Evolutionary conservation across 1,139 yeast genomes (phyloP), one percentile per base, ranked within the genome.

Genomic region (Cylindricascospora bacillispora): DNA sequence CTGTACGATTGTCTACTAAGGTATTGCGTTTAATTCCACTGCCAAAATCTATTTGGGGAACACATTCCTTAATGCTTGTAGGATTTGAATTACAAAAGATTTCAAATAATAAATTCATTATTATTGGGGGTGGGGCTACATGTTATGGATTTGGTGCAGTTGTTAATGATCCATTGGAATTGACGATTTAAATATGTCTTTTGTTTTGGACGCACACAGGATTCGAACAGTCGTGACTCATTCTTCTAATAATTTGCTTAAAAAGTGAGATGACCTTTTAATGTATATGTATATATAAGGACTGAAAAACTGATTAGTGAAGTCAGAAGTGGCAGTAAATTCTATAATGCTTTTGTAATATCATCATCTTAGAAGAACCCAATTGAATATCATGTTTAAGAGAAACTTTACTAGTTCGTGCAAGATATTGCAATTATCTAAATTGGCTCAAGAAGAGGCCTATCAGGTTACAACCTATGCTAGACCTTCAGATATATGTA

Each of bases 101-200:
- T 10, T 35, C 41, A 1, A 11, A 19, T 5, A 44, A 43, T 5
- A 40, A 42, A 4, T 39, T 61, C 5, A 28, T 54, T 2, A 44
- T 72, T 4, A 42, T 72, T 23, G 81, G 80, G 4, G 93, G 93
- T 4, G 93, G 93, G 2, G 86, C 79, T 1, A 83, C 80, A 2
- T 81, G 93, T 49, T 81, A 78, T 45, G 79, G 89, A 1, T 81
- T 80, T 57, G 93, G 93, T 0, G 70, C 83, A 17, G 69, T 64
- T 27, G 76, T 76, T 65, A 77, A 73, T 37, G 52, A 21, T 4
- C 22, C 22, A 24, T 26, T 13, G n/a, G n/a, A 19, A 26, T 13
- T 32, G 30, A 27, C 30, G 20, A 35, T 31, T 24, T 24, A 26
- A 11, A 30, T 33, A 29, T 22, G 13, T 21, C 5, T 20, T 20